phyloP scores from a whole-genome alignment of 768 basidiomycete species.

The Chlorophyllum brunneum region DNA sequence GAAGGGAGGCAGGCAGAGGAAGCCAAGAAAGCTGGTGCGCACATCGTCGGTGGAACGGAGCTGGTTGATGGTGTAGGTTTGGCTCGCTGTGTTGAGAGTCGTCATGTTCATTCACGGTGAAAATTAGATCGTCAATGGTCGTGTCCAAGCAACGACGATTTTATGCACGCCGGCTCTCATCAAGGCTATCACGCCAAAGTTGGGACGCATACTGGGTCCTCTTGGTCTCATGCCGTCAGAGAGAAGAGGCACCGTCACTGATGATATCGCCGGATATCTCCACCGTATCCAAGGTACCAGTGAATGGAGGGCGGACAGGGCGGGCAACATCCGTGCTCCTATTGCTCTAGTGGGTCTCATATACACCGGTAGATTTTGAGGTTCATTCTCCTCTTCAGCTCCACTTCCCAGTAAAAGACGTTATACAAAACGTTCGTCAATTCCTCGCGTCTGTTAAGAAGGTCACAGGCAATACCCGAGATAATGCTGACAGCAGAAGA shows the following conservation, averaged over 20 bases:
- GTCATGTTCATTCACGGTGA: background rate
- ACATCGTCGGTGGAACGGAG: slow-evolving; percentile 87
- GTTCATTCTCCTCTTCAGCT: slow-evolving; percentile 41
- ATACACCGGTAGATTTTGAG: background rate
- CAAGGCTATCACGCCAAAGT: slow-evolving; percentile 69
- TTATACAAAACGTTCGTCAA: slow-evolving; percentile 73
- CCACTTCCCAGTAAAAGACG: slow-evolving; percentile 69
- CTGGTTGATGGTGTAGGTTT: slow-evolving; percentile 79
- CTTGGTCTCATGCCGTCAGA: slow-evolving; percentile 95
- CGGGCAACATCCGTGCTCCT: slow-evolving; percentile 79
- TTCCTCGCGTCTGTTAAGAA: slow-evolving; percentile 73
- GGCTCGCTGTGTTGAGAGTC: background rate
- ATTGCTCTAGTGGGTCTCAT: slow-evolving; percentile 61
- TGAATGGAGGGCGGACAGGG: slow-evolving; percentile 92
- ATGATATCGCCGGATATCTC: slow-evolving; percentile 82
- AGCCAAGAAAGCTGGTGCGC: slow-evolving; percentile 84
- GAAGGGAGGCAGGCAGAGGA: slow-evolving; percentile 79
- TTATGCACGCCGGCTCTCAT: slow-evolving; percentile 81
- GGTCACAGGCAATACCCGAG: slow-evolving; percentile 67
- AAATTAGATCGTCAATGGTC: slow-evolving; percentile 74
- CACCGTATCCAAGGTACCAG: slow-evolving; percentile 73
- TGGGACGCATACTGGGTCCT: slow-evolving; percentile 79
- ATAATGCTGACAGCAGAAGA: slow-evolving; percentile 42
- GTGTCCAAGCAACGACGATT: slow-evolving; percentile 77
- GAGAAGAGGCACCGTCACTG: slow-evolving; percentile 90